phyloP scores from a whole-genome alignment of 108 stramenopile genomes.

The Ochromonas danica region DNA sequence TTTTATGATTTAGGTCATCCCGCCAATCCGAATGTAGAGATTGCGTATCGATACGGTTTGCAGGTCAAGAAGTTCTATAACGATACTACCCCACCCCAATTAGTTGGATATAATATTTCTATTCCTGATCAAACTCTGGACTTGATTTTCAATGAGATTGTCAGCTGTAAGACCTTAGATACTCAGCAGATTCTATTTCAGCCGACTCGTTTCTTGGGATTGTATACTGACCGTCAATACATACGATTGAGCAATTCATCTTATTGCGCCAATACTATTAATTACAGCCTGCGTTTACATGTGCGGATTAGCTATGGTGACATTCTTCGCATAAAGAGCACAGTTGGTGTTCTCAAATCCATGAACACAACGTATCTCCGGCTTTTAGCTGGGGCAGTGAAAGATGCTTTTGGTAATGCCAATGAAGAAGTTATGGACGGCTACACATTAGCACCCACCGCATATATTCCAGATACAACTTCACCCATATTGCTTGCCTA shows the following conservation, averaged over 20 bases:
- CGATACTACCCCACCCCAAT: background rate
- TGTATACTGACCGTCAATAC: too few species aligned
- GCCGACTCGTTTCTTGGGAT: background rate
- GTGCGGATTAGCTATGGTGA: conserved; percentile 1
- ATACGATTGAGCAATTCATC: too few species aligned
- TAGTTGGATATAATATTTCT: background rate
- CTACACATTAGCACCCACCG: background rate
- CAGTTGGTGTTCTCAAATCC: background rate
- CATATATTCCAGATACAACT: background rate
- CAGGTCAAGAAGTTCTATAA: background rate
- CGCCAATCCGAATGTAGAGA: background rate
- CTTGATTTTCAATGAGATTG: background rate
- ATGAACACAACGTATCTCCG: background rate
- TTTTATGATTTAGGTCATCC: background rate
- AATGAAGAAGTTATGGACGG: conserved; percentile 7
- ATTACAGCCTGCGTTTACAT: too few species aligned
- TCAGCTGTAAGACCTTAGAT: background rate
- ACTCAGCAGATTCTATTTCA: background rate
- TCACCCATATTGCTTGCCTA: background rate
- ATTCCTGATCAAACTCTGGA: background rate
- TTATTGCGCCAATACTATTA: too few species aligned
- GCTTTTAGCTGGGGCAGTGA: background rate
- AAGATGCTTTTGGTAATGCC: background rate
- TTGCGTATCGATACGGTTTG: background rate
- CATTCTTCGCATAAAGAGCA: conserved; percentile 5